Conservation (phyloP, 2,329 filamentous ascomycete genomes). For the Scorias spongiosa region DNA sequence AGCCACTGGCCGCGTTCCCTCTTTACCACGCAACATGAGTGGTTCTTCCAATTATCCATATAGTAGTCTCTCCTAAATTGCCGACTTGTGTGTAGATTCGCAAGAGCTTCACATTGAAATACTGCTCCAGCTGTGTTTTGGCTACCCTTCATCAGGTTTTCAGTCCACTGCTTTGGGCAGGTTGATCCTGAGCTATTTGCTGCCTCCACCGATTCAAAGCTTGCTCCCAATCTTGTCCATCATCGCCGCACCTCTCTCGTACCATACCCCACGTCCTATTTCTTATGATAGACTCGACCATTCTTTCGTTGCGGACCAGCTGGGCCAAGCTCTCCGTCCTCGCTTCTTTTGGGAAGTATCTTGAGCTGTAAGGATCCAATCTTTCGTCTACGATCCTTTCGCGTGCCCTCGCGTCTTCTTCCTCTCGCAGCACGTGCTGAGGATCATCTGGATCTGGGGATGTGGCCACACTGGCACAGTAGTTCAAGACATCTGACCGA, state of each 20-base stretch:
- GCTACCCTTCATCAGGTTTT: too few species aligned
- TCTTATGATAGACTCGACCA: constrained; percentile 66
- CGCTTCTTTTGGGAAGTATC: constrained; percentile 67
- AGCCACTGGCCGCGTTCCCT: too few species aligned
- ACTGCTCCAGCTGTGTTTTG: too few species aligned
- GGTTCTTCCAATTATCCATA: too few species aligned
- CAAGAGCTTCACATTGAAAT: too few species aligned
- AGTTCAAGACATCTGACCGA: constrained; percentile 68
- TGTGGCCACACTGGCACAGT: constrained; percentile 78
- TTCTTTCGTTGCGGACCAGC: constrained; percentile 58
- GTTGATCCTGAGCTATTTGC: background rate
- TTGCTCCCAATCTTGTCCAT: constrained; percentile 44
- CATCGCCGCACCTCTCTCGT: constrained; percentile 54
- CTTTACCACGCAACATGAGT: too few species aligned
- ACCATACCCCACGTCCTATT: constrained; percentile 69
- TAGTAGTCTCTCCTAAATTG: too few species aligned
- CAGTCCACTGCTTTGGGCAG: too few species aligned
- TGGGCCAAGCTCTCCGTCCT: constrained; percentile 65
- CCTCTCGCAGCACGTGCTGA: constrained; percentile 51
- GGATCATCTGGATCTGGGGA: constrained; percentile 79
- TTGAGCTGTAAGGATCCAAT: constrained; percentile 75
- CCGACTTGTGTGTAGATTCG: too few species aligned
- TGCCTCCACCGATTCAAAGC: constrained; percentile 48
- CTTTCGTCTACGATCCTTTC: constrained; percentile 73
- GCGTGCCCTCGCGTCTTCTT: constrained; percentile 53